Conservation (phyloP, 2,329 filamentous ascomycete species). For the Colletotrichum lentis region DNA sequence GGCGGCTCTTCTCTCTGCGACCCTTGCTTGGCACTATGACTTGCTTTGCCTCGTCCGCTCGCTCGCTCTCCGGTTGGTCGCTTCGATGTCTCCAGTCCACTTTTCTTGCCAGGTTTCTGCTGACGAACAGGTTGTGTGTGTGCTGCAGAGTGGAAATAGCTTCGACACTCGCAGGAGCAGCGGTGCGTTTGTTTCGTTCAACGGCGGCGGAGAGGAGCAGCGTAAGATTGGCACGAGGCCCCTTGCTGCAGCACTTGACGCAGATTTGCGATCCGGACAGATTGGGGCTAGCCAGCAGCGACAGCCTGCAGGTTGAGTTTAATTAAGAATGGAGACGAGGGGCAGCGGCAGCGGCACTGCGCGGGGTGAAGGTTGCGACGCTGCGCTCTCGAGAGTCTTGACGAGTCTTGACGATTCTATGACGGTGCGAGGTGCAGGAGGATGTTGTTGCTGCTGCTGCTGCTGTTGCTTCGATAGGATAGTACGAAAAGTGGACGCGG, state of each 20-base stretch:
- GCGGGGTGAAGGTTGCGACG: neutral
- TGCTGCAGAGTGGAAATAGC: slow-evolving; percentile 15
- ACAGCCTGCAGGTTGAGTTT: slow-evolving; percentile 31
- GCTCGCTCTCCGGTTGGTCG: slow-evolving; percentile 28
- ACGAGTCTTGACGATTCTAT: slow-evolving; percentile 2
- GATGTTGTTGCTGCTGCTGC: neutral
- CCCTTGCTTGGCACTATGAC: slow-evolving; percentile 34
- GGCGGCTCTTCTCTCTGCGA: neutral
- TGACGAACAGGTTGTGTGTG: neutral
- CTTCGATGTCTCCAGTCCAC: slow-evolving; percentile 11
- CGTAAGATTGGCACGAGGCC: slow-evolving; percentile 26
- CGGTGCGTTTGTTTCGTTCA: neutral
- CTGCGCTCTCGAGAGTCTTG: neutral
- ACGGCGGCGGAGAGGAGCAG: neutral
- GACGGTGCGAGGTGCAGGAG: slow-evolving; percentile 20
- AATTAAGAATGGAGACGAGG: slow-evolving; percentile 31
- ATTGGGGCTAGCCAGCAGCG: slow-evolving; percentile 17
- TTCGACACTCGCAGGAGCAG: neutral
- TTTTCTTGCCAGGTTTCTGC: slow-evolving; percentile 27
- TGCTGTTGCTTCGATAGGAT: neutral
- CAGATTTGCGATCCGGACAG: slow-evolving; percentile 26
- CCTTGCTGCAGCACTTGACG: slow-evolving; percentile 25
- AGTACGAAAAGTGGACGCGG: slow-evolving; percentile 3
- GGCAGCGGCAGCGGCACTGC: neutral
- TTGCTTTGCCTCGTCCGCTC: slow-evolving; percentile 25